Evolutionary conservation across 148 eudicot species (phyloP).

Genomic region (Heliamphora exappendiculata): DNA sequence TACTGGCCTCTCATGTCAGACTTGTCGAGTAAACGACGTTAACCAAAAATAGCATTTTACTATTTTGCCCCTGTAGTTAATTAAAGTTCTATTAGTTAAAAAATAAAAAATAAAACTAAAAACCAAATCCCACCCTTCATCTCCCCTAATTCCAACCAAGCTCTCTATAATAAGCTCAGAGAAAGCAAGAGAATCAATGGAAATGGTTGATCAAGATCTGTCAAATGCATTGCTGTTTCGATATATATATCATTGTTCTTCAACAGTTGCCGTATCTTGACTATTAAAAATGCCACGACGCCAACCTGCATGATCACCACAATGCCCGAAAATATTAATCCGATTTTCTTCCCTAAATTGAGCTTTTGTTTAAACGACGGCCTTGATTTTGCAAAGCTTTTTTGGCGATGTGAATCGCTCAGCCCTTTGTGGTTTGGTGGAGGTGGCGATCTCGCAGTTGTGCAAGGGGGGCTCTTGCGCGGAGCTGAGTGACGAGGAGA

Average conservation of each 20-base stretch:
- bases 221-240: neutral
- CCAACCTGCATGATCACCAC: conserved; percentile 57
- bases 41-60: too few relatives aligned
- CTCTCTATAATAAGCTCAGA: neutral
- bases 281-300: conserved; percentile 48
- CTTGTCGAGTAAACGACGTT: too few relatives aligned
- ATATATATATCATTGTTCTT: conserved; percentile 20
- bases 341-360: conserved; percentile 54
- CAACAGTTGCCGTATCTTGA: conserved; percentile 43
- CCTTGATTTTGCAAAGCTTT: neutral
- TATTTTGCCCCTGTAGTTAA: too few relatives aligned
- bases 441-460: conserved; percentile 6
- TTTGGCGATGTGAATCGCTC: neutral
- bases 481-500: conserved; percentile 12
- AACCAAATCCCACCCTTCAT: too few relatives aligned
- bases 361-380: conserved; percentile 16
- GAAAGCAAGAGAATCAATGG: conserved; percentile 11
- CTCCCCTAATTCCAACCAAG: too few relatives aligned
- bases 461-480: conserved; percentile 7
- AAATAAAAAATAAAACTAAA: too few relatives aligned
- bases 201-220: neutral
- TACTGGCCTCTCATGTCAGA: too few relatives aligned
- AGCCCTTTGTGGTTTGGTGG: neutral
- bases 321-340: conserved; percentile 52
- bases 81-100: too few relatives aligned